Evolutionary conservation across 768 basidiomycete genomes (phyloP).

Genomic region (Tulasnella sp.): DNA sequence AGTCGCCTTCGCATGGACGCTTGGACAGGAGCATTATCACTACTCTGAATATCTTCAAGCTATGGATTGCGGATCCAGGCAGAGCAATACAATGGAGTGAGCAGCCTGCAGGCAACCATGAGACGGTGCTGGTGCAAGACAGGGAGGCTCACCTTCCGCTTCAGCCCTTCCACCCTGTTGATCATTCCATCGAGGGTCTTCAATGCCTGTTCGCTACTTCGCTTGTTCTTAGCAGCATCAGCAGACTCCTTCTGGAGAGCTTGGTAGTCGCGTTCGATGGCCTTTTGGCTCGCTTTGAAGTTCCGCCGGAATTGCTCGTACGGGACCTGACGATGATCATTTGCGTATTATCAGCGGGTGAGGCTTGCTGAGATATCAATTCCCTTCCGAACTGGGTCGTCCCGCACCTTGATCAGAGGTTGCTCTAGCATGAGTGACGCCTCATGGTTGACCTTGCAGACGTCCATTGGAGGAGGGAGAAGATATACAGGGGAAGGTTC

Average conservation of each 20-base stretch:
- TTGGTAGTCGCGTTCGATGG: conserved; percentile 73
- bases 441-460: conserved; percentile 59
- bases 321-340: conserved; percentile 68
- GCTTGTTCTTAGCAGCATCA: conserved; percentile 53
- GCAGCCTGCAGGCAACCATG: background rate
- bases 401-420: conserved; percentile 68
- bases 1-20: conserved; percentile 71
- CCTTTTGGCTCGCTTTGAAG: conserved; percentile 77
- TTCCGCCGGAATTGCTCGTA: conserved; percentile 85
- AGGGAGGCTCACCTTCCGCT: conserved; percentile 67
- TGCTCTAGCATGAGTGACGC: conserved; percentile 79
- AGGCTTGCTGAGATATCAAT: background rate
- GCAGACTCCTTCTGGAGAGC: conserved; percentile 52
- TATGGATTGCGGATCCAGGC: conserved; percentile 33
- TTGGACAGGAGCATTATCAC: conserved; percentile 53
- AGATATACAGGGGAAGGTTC: background rate
- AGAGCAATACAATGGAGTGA: background rate
- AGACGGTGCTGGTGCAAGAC: background rate
- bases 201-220: conserved; percentile 49
- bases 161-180: conserved; percentile 67
- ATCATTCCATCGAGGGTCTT: conserved; percentile 73
- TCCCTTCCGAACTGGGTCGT: conserved; percentile 3
- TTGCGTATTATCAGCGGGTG: background rate
- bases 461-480: conserved; percentile 18
- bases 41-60: conserved; percentile 50